These are phyloP conservation scores for Colletotrichum sidae DNA, from an alignment of 2,329 filamentous ascomycete genomes.

Conservation along the genomic window DNA sequence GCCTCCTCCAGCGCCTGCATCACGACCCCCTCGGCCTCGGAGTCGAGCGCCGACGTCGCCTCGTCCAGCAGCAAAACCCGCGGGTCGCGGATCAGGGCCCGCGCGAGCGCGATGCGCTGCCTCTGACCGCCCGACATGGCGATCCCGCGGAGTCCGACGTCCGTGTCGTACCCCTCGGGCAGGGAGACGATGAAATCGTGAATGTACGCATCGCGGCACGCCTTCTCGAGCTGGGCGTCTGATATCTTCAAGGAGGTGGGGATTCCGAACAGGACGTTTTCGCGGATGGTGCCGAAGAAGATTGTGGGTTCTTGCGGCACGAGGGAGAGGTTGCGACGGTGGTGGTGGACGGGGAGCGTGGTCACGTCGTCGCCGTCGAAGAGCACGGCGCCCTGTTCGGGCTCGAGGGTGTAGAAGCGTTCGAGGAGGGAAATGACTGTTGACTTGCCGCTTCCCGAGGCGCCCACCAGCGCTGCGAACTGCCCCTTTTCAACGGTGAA, in stretches of 20 bases:
- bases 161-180: constrained; percentile 60
- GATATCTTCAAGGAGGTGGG: constrained; percentile 48
- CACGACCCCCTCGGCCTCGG: constrained; percentile 66
- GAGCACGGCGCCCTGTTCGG: constrained; percentile 57
- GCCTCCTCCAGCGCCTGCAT: constrained; percentile 51
- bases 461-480: constrained; percentile 58
- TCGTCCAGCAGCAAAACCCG: constrained; percentile 67
- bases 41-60: constrained; percentile 67
- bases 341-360: constrained; percentile 51
- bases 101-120: constrained; percentile 66
- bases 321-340: constrained; percentile 57
- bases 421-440: constrained; percentile 66
- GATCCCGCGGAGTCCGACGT: constrained; percentile 67
- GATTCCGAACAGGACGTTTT: constrained; percentile 59
- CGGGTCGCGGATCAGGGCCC: constrained; percentile 64
- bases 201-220: constrained; percentile 59
- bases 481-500: constrained; percentile 51
- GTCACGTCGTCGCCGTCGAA: constrained; percentile 49
- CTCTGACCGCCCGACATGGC: constrained; percentile 66
- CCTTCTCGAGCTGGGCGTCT: constrained; percentile 42
- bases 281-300: constrained; percentile 60
- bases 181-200: constrained; percentile 66
- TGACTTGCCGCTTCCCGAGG: constrained; percentile 61
- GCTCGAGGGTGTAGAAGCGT: constrained; percentile 63
- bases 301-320: constrained; percentile 65